Evolutionary conservation across 345 rosid species (phyloP).

Genomic region (Barbarea vulgaris): DNA sequence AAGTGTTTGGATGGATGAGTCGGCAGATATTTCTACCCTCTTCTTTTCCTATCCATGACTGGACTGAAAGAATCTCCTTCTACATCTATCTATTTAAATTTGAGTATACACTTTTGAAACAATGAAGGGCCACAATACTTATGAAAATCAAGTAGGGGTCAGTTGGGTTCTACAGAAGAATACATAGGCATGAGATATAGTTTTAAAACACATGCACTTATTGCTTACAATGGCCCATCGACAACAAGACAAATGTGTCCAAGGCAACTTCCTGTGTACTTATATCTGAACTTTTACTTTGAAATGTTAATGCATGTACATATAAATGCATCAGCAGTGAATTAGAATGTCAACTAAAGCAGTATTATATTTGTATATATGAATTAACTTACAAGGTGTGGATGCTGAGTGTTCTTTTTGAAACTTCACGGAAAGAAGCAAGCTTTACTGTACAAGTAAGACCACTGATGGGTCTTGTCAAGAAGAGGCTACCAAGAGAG

Average conservation of each 20-base stretch:
- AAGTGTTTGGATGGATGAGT: slow-evolving; percentile 91
- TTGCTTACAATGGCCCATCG: slow-evolving; percentile 20
- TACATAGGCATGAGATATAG: slow-evolving; percentile 18
- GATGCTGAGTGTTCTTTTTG: slow-evolving; percentile 11
- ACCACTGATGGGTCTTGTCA: slow-evolving; percentile 45
- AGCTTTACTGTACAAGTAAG: slow-evolving; percentile 36
- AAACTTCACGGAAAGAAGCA: slow-evolving; percentile 27
- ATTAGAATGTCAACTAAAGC: slow-evolving; percentile 7
- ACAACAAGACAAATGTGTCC: slow-evolving; percentile 32
- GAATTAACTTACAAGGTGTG: slow-evolving; percentile 24
- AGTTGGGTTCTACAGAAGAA: slow-evolving; percentile 10
- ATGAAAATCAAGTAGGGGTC: not conserved
- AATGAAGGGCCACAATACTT: not conserved
- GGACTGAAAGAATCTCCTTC: slow-evolving; percentile 90
- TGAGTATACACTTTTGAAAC: not conserved
- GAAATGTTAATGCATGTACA: slow-evolving; percentile 34
- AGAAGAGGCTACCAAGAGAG: slow-evolving; percentile 37
- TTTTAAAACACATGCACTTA: slow-evolving; percentile 25
- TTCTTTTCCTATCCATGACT: slow-evolving; percentile 62
- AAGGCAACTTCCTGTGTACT: slow-evolving; percentile 26
- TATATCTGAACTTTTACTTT: slow-evolving; percentile 17
- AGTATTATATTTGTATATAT: not conserved
- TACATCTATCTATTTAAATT: not conserved
- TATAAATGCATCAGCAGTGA: slow-evolving; percentile 4
- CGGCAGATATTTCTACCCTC: slow-evolving; percentile 85